These are phyloP conservation scores for Gynostemma pentaphyllum DNA, from an alignment of 306 rosid species.

Conservation along the genomic window DNA sequence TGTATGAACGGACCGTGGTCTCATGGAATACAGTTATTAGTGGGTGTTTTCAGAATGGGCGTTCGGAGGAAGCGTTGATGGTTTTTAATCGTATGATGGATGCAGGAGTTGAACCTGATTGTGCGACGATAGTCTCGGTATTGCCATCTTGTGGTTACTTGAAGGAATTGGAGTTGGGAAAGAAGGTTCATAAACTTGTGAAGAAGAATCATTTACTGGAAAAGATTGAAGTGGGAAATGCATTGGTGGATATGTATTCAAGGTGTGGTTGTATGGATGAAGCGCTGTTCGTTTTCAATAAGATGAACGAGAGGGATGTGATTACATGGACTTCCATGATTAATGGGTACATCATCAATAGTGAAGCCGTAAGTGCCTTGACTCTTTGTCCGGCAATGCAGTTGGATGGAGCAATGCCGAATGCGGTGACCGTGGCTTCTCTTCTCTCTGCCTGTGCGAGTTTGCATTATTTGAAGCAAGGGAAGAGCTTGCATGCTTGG, in stretches of 20 bases:
- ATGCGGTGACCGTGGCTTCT: conserved; percentile 48
- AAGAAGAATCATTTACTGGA: conserved; percentile 41
- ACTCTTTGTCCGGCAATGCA: conserved; percentile 53
- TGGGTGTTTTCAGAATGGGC: conserved; percentile 52
- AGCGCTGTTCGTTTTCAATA: conserved; percentile 29
- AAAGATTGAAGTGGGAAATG: conserved; percentile 40
- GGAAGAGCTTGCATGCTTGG: conserved; percentile 68
- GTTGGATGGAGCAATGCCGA: conserved; percentile 51
- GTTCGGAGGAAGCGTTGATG: conserved; percentile 32
- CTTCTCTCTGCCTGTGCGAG: conserved; percentile 61
- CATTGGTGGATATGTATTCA: conserved; percentile 70
- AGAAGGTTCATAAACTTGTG: conserved; percentile 38
- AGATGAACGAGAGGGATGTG: conserved; percentile 50
- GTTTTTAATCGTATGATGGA: conserved; percentile 49
- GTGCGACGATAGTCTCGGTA: conserved; percentile 63
- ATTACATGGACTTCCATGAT: conserved; percentile 84
- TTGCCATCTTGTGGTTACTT: conserved; percentile 65
- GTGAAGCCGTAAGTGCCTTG: conserved; percentile 53
- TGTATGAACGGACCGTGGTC: conserved; percentile 50
- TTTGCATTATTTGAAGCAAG: conserved; percentile 34
- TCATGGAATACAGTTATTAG: conserved; percentile 80
- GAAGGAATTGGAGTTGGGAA: conserved; percentile 42
- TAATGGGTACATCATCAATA: conserved; percentile 54
- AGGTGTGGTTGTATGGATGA: conserved; percentile 62
- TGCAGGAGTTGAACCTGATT: conserved; percentile 49